Evolutionary conservation across 2,329 filamentous ascomycete species (phyloP).

Genomic region (Penicillium capsulatum): DNA sequence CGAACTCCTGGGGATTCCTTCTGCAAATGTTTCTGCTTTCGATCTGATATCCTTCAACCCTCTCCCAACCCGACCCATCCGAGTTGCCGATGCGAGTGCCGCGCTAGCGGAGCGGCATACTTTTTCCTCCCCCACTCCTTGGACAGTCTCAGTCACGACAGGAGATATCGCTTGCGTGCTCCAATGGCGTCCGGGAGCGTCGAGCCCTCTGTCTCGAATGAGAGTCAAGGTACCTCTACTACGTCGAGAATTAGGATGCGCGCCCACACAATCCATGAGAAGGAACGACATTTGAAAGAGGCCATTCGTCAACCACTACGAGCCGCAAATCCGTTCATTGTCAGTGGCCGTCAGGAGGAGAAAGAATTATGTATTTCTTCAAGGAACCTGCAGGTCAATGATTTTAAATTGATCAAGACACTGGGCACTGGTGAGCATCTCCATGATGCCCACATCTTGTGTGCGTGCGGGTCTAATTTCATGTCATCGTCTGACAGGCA

Average conservation of each 20-base stretch:
- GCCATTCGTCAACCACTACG: slow-evolving; percentile 28
- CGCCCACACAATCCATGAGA: slow-evolving; percentile 25
- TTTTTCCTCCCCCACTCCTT: slow-evolving; percentile 1
- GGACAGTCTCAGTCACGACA: slow-evolving; percentile 9
- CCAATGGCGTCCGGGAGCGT: slow-evolving; percentile 41
- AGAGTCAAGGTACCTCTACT: slow-evolving; percentile 22
- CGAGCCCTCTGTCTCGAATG: slow-evolving; percentile 32
- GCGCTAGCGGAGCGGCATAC: slow-evolving; percentile 21
- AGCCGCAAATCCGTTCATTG: slow-evolving; percentile 35
- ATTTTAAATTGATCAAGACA: slow-evolving; percentile 48
- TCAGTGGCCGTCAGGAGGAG: slow-evolving; percentile 37
- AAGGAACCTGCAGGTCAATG: slow-evolving; percentile 36
- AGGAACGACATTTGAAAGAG: slow-evolving; percentile 29
- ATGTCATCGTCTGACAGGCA: slow-evolving; percentile 35
- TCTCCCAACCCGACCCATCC: slow-evolving; percentile 6
- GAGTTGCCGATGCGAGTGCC: slow-evolving; percentile 19
- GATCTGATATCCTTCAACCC: slow-evolving; percentile 7
- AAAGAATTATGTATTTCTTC: slow-evolving; percentile 39
- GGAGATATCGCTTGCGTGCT: slow-evolving; percentile 34
- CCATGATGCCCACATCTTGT: background rate
- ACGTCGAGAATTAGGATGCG: slow-evolving; percentile 14
- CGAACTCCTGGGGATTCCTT: slow-evolving; percentile 2
- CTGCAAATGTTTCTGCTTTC: slow-evolving; percentile 11
- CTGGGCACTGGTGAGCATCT: slow-evolving; percentile 45
- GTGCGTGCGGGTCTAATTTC: background rate